These are phyloP conservation scores for Brettanomyces nanus DNA, from an alignment of 805 yeast genomes.

Conservation along the genomic window DNA sequence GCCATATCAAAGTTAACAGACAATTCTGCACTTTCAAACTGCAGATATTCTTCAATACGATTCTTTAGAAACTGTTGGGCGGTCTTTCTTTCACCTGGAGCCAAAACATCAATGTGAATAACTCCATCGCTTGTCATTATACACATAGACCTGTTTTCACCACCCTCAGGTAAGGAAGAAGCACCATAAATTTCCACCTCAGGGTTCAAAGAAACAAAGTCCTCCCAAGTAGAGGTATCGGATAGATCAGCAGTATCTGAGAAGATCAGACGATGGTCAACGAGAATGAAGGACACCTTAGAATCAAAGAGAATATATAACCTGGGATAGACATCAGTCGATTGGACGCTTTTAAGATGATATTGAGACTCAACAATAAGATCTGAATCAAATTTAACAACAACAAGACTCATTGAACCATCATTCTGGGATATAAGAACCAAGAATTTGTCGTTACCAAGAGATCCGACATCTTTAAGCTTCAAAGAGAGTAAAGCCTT, in stretches of 20 bases:
- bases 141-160: conserved; percentile 10
- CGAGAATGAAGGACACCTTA: conserved; percentile 48
- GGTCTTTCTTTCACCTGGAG: conserved; percentile 11
- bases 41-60: conserved; percentile 79
- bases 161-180: conserved; percentile 6
- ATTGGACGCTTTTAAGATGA: background rate
- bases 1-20: conserved; percentile 22
- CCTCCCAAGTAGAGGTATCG: conserved; percentile 61
- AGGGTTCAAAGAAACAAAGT: conserved; percentile 50
- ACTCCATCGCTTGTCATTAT: conserved; percentile 54
- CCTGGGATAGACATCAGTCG: background rate
- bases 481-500: background rate
- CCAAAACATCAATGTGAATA: conserved; percentile 45
- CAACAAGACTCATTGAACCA: background rate
- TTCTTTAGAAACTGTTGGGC: conserved; percentile 41
- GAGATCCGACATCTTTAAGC: background rate
- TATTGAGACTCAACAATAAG: background rate
- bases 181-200: conserved; percentile 48
- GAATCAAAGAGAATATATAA: background rate
- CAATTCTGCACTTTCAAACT: conserved; percentile 32
- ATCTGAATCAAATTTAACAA: background rate
- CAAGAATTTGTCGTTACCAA: background rate
- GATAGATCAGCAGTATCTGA: background rate
- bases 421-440: background rate
- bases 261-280: conserved; percentile 36